Evolutionary conservation across 345 rosid species (phyloP).

Genomic region (thale cress (Arabidopsis thaliana)): TAIR10.1 NC_003076.8:21250501-21251000

Average conservation of each 20-base stretch:
- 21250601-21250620: slow-evolving; percentile 29
- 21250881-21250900: slow-evolving; percentile 87
- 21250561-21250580: slow-evolving; percentile 29
- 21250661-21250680: slow-evolving; percentile 15
- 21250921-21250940: slow-evolving; percentile 97
- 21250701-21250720: slow-evolving; percentile 16
- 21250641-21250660: neutral
- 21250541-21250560: slow-evolving; percentile 40
- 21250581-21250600: slow-evolving; percentile 16
- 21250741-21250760: neutral
- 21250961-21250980: slow-evolving; percentile 36
- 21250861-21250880: slow-evolving; percentile 82
- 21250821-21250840: slow-evolving; percentile 69
- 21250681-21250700: neutral
- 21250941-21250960: slow-evolving; percentile 99
- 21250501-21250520: too few relatives aligned
- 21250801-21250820: slow-evolving; percentile 71
- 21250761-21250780: neutral
- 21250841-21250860: slow-evolving; percentile 68
- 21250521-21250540: neutral
- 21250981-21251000: neutral
- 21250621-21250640: slow-evolving; percentile 23
- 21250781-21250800: slow-evolving; percentile 31
- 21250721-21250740: slow-evolving; percentile 9
- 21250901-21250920: slow-evolving; percentile 96